These are phyloP conservation scores for Taphrina deformans DNA, from an alignment of 1,139 yeast genomes.

Conservation along the genomic window DNA sequence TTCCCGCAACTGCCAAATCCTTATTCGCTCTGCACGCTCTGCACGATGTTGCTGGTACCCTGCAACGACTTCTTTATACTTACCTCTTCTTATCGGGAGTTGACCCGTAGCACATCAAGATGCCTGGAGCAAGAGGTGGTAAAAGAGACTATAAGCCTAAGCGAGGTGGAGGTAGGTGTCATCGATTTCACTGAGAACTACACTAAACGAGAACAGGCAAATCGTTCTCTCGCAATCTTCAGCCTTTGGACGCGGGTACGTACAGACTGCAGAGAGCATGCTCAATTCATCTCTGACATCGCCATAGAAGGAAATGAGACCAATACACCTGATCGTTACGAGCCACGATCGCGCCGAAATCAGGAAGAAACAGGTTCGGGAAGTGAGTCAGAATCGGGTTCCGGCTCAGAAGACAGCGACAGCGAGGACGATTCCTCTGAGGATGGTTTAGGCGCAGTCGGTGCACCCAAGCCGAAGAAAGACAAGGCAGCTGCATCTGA, in stretches of 20 bases:
- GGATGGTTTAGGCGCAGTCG: constrained; percentile 23
- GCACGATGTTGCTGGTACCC: too few species aligned
- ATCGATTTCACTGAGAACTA: too few species aligned
- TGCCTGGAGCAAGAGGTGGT: constrained; percentile 29
- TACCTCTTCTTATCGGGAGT: not conserved
- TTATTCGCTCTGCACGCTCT: too few species aligned
- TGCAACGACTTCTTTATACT: too few species aligned
- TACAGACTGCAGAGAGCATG: not conserved
- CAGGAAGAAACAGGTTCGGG: constrained; percentile 10
- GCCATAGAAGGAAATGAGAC: constrained; percentile 18
- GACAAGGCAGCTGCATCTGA: constrained; percentile 10
- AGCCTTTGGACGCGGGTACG: constrained; percentile 28
- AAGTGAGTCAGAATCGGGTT: constrained; percentile 1
- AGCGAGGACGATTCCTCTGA: constrained; percentile 28
- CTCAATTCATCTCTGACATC: not conserved
- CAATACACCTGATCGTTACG: constrained; percentile 26
- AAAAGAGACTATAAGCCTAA: constrained; percentile 29
- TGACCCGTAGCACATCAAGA: not conserved
- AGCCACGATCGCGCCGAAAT: constrained; percentile 22
- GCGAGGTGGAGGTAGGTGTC: constrained; percentile 25
- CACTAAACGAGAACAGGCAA: constrained; percentile 2
- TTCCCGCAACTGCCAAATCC: constrained; percentile 1
- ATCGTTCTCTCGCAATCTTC: constrained; percentile 28
- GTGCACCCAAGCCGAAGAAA: constrained; percentile 20
- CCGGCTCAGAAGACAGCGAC: constrained; percentile 7